A percentile compares a stretch with the other conserved stretches of the same genome.
Conservation (phyloP, 495 filamentous ascomycete genomes). For the Aspergillus baeticus region DNA sequence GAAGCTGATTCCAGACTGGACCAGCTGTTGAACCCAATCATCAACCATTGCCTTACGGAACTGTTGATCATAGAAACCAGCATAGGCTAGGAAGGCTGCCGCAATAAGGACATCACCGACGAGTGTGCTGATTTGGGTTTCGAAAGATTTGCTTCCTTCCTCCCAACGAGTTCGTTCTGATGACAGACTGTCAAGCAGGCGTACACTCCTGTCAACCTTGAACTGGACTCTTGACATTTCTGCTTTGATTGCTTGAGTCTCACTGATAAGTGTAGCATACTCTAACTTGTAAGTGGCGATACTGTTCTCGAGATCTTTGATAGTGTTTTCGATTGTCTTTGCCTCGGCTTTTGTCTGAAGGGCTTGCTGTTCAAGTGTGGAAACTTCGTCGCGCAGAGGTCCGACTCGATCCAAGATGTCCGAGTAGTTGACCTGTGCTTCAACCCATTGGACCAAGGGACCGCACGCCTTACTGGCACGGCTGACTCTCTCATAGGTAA, state of each 20-base stretch:
- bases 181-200: constrained; percentile 88
- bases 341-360: constrained; percentile 93
- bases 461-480: constrained; percentile 96
- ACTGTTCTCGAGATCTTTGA: constrained; percentile 78
- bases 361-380: constrained; percentile 80
- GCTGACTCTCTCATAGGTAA: constrained; percentile 93
- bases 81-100: constrained; percentile 96
- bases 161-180: constrained; percentile 94
- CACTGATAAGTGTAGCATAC: constrained; percentile 92
- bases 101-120: constrained; percentile 94
- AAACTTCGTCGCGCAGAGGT: constrained; percentile 87
- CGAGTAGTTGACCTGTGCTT: constrained; percentile 95
- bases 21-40: constrained; percentile 91
- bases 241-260: constrained; percentile 94
- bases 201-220: constrained; percentile 95
- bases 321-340: constrained; percentile 84
- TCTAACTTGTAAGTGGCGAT: constrained; percentile 97
- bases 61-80: constrained; percentile 95
- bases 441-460: constrained; percentile 94
- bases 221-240: constrained; percentile 96
- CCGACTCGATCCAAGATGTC: constrained; percentile 95
- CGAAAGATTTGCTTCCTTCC: constrained; percentile 94
- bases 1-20: constrained; percentile 84
- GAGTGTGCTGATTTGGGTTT: constrained; percentile 94
- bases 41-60: constrained; percentile 97